Evolutionary conservation across 2,329 filamentous ascomycete genomes (phyloP).

Genomic region (Arthrobotrys iridis): DNA sequence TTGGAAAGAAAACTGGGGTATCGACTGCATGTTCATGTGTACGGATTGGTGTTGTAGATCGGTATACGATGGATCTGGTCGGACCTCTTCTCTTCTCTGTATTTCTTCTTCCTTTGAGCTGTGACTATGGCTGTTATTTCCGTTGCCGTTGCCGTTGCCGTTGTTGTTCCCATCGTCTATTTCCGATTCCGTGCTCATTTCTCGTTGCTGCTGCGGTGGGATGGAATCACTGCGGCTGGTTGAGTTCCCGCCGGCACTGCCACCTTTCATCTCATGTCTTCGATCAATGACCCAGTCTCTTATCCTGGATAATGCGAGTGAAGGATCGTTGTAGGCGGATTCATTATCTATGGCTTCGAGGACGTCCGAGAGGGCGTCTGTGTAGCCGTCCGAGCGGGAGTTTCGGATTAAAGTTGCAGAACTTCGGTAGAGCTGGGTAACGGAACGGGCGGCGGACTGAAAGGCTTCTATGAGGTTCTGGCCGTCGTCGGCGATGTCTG

Average conservation of each 20-base stretch:
- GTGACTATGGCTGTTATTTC: background rate
- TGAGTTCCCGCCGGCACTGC: background rate
- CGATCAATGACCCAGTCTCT: slow-evolving; percentile 53
- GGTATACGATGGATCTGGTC: background rate
- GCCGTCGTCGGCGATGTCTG: slow-evolving; percentile 33
- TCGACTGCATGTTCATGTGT: slow-evolving; percentile 8
- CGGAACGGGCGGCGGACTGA: slow-evolving; percentile 48
- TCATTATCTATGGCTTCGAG: slow-evolving; percentile 51
- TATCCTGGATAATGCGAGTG: slow-evolving; percentile 49
- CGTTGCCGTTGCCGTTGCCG: background rate
- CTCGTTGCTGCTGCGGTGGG: slow-evolving; percentile 38
- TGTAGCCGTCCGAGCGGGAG: slow-evolving; percentile 50
- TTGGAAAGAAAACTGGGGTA: slow-evolving; percentile 40
- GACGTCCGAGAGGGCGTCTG: slow-evolving; percentile 48
- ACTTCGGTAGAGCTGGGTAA: slow-evolving; percentile 49
- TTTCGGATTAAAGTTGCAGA: slow-evolving; percentile 39
- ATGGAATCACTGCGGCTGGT: slow-evolving; percentile 15
- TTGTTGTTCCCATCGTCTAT: slow-evolving; percentile 26
- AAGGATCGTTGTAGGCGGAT: slow-evolving; percentile 48
- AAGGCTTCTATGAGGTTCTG: slow-evolving; percentile 49
- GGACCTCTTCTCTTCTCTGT: slow-evolving; percentile 15
- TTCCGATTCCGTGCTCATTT: slow-evolving; percentile 48
- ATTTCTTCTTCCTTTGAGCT: slow-evolving; percentile 43
- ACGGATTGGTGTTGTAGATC: slow-evolving; percentile 29
- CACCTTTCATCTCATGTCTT: slow-evolving; percentile 41